A percentile compares a stretch with the other conserved stretches of the same genome.
These are phyloP conservation scores for Paramecium sexaurelia DNA, from an alignment of 73 alveolate species.

Conservation along the genomic window DNA sequence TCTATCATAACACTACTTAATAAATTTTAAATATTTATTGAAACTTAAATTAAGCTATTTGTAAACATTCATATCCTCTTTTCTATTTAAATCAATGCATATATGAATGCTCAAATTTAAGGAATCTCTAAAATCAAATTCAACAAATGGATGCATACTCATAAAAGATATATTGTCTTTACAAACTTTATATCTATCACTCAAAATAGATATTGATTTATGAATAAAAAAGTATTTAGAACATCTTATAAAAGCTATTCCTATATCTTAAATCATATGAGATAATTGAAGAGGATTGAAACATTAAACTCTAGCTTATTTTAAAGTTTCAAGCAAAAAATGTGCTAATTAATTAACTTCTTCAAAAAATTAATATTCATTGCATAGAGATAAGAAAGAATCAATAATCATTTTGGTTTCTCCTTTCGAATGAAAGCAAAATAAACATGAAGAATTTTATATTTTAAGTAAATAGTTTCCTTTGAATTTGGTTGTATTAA, in stretches of 20 bases:
- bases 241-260: conserved; percentile 47
- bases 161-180: neutral
- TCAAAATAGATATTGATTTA: neutral
- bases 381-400: neutral
- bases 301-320: conserved; percentile 48
- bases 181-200: neutral
- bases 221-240: conserved; percentile 41
- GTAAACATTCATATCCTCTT: neutral
- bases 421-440: conserved; percentile 17
- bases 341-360: conserved; percentile 32
- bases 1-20: conserved; percentile 24
- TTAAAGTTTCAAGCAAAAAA: conserved; percentile 16
- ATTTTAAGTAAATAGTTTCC: conserved; percentile 13
- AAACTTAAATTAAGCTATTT: neutral
- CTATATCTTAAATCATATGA: conserved; percentile 54
- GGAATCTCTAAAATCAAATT: conserved; percentile 46
- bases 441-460: neutral
- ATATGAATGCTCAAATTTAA: neutral
- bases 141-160: conserved; percentile 1
- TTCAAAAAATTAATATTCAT: conserved; percentile 49
- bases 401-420: conserved; percentile 4
- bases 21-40: conserved; percentile 15
- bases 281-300: conserved; percentile 13
- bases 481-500: neutral
- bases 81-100: conserved; percentile 8